phyloP scores from a whole-genome alignment of 352 stramenopile genomes.

The Globisporangium sylvaticum region DNA sequence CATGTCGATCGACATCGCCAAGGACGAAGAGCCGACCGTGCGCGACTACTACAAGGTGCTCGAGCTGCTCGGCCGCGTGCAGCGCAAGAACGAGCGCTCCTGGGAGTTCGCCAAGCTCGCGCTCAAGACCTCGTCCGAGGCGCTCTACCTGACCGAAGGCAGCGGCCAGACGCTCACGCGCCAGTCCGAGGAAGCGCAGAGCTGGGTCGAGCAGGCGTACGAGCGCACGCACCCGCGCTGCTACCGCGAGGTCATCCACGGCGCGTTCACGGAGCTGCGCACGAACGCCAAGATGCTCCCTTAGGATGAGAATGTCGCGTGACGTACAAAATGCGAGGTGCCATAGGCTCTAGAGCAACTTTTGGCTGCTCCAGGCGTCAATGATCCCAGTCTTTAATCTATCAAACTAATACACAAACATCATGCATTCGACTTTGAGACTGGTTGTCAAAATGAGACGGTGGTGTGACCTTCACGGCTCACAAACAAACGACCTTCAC shows the following conservation, averaged over 20 bases:
- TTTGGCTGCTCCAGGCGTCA: too few species aligned
- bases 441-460: too few species aligned
- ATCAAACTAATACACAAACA: too few species aligned
- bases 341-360: too few species aligned
- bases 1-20: conserved; percentile 31
- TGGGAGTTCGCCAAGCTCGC: conserved; percentile 31
- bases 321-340: too few species aligned
- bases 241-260: conserved; percentile 32
- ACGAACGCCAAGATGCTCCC: conserved; percentile 8
- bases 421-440: too few species aligned
- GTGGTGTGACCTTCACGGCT: too few species aligned
- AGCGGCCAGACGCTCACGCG: conserved; percentile 30
- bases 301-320: neutral
- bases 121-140: conserved; percentile 24
- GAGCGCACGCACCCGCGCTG: conserved; percentile 32
- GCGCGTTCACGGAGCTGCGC: conserved; percentile 19
- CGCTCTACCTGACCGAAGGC: conserved; percentile 30
- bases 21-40: conserved; percentile 24
- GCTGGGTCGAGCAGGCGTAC: conserved; percentile 31
- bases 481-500: too few species aligned
- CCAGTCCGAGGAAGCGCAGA: conserved; percentile 32
- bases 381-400: too few species aligned
- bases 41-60: conserved; percentile 43
- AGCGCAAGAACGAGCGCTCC: conserved; percentile 30
- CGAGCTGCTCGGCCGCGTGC: conserved; percentile 27